Percentiles rank a stretch among this genome's conserved stretches.
These are phyloP conservation scores for Colletotrichum sp. DNA, from an alignment of 2,329 filamentous ascomycete species.

Conservation along the genomic window DNA sequence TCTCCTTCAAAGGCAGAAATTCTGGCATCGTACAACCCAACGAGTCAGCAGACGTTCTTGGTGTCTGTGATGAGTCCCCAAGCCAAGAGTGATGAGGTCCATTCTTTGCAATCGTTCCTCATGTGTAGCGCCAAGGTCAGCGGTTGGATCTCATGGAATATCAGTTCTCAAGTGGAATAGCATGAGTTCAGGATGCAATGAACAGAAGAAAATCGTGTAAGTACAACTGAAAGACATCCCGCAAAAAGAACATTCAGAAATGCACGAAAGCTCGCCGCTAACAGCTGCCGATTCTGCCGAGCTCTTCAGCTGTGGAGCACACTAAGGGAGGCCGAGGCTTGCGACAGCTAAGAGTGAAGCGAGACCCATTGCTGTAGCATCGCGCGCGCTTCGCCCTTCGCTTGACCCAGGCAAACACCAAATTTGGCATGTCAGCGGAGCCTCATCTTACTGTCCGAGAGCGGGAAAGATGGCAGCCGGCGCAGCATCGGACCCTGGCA, in stretches of 20 bases:
- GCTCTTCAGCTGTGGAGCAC: fast-evolving
- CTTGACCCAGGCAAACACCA: not conserved
- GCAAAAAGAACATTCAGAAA: too few species aligned
- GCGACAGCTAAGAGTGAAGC: not conserved
- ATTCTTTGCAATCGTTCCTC: not conserved
- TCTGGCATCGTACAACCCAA: not conserved
- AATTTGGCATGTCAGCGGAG: not conserved
- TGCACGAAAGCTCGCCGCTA: not conserved
- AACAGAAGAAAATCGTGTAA: not conserved
- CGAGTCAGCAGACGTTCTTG: not conserved
- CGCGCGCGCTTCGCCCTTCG: not conserved
- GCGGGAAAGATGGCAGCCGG: not conserved
- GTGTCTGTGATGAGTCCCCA: not conserved
- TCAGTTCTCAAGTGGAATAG: not conserved
- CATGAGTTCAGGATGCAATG: fast-evolving
- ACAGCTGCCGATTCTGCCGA: not conserved
- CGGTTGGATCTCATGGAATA: fast-evolving
- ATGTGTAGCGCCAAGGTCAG: not conserved
- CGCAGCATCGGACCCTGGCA: not conserved
- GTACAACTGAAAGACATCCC: too few species aligned
- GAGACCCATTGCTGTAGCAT: not conserved
- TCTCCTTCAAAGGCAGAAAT: not conserved
- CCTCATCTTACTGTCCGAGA: not conserved
- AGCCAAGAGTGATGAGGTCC: not conserved
- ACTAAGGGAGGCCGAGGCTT: fast-evolving